Evolutionary conservation across 768 basidiomycete species (phyloP), one percentile per base, ranked within the genome.

Genomic region (Amanita thiersii): DNA sequence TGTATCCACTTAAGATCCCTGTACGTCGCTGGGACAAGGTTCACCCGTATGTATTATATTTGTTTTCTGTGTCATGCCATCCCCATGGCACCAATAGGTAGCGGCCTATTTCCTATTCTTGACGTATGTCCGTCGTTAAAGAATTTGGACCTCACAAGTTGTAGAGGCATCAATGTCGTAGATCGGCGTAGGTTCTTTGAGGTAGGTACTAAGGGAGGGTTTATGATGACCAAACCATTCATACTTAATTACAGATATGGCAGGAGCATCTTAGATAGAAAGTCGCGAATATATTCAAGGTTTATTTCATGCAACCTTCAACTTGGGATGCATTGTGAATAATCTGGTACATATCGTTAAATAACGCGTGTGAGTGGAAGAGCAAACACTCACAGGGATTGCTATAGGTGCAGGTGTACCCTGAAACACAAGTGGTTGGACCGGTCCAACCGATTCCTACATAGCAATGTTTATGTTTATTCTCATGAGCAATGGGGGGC

Each of bases 101-200:
- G 56, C 0, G 82, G 74, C 6, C 52, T 85, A 15, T 76, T 75
- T 48, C 47, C 56, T 2, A 69, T 86, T 26, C 61, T 86, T 21
- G 74, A 83, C 48, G 66, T 64, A 0, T 86, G 83, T 48, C 47
- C 61, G 2, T 61, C 58, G 20, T 60, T 86, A 20, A 57, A 63
- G 43, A 70, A 61, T n/a, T 52, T 85, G 10, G 74, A 83, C 51
- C 58, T 86, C 33, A 84, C 79, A 3, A 75, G 79, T 45, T 86
- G 82, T 46, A 68, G 82, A 39, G 73, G 82, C 3, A 66, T 86
- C 40, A 63, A 52, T 4, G 67, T 83, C 3, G 63, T 64, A 1
- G 78, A 82, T 47, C 62, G 82, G 18, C 67, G 83, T 10, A 69
- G 69, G 5, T 78, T 86, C 50, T 86, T 86, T 50, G 78, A 84